Conservation (phyloP, 2,329 filamentous ascomycete species). For the Lachnellula arida region DNA sequence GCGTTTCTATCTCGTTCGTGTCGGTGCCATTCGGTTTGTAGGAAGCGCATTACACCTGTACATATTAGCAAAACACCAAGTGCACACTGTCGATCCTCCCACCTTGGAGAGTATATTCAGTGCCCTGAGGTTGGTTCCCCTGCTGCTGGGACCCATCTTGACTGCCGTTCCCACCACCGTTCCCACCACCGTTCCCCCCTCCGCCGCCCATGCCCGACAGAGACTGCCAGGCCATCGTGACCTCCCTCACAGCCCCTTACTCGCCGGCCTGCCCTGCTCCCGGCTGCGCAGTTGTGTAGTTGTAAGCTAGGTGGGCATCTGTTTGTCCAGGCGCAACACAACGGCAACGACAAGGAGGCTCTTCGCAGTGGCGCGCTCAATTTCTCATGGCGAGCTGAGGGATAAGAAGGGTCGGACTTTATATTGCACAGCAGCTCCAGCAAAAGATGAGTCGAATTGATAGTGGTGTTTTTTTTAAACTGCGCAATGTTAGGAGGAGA, state of each 20-base stretch:
- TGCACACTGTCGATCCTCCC: slow-evolving; percentile 7
- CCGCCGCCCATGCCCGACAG: slow-evolving; percentile 49
- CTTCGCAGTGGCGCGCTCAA: slow-evolving; percentile 16
- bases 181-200: slow-evolving; percentile 23
- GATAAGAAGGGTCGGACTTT: not conserved
- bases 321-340: slow-evolving; percentile 20
- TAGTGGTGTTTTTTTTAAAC: not conserved
- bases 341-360: slow-evolving; percentile 14
- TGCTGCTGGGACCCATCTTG: slow-evolving; percentile 23
- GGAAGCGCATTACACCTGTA: slow-evolving; percentile 99
- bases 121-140: slow-evolving; percentile 50
- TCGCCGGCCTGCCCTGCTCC: slow-evolving; percentile 7
- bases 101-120: slow-evolving; percentile 71
- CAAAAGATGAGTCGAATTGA: not conserved
- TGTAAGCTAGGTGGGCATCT: slow-evolving; percentile 18
- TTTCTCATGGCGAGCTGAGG: slow-evolving; percentile 10
- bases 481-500: not conserved
- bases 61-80: slow-evolving; percentile 47
- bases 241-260: slow-evolving; percentile 16
- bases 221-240: slow-evolving; percentile 66
- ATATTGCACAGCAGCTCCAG: slow-evolving; percentile 4
- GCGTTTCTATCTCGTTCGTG: slow-evolving; percentile 96
- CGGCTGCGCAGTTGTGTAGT: slow-evolving; percentile 5
- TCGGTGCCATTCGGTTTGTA: slow-evolving; percentile 98
- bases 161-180: slow-evolving; percentile 18